Evolutionary conservation across 139 green algal species (phyloP).

Genomic region (Closterium sp.): DNA sequence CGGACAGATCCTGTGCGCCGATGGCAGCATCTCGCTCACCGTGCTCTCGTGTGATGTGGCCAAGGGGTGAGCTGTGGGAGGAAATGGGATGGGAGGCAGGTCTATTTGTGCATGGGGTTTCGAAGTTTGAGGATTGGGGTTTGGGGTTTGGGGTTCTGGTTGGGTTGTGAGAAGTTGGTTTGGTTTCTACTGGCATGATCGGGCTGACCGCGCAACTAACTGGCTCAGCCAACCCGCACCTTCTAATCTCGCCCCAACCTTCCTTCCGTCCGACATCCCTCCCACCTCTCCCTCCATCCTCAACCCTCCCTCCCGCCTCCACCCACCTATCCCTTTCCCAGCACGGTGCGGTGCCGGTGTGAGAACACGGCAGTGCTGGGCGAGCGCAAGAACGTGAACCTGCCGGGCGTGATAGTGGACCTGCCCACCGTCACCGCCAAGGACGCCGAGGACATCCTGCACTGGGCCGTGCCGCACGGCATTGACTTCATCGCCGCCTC

Average conservation of each 20-base stretch:
- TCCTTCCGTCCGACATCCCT: no score
- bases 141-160: neutral
- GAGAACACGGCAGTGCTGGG: constrained; percentile 89
- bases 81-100: neutral
- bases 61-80: constrained; percentile 32
- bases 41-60: constrained; percentile 76
- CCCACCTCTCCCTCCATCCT: no score
- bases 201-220: neutral
- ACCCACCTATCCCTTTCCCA: neutral
- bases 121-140: neutral
- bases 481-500: constrained; percentile 98
- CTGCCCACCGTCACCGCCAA: constrained; percentile 95
- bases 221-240: no score
- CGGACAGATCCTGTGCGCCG: constrained; percentile 59
- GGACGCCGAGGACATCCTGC: constrained; percentile 86
- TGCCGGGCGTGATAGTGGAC: constrained; percentile 95
- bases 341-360: constrained; percentile 67
- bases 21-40: constrained; percentile 92
- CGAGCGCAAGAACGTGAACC: constrained; percentile 97
- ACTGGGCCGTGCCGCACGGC: constrained; percentile 93
- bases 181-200: neutral
- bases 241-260: no score
- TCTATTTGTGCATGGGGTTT: neutral
- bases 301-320: no score
- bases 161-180: neutral